Conservation (phyloP, 495 filamentous ascomycete species). For the Penicillium daleae region DNA sequence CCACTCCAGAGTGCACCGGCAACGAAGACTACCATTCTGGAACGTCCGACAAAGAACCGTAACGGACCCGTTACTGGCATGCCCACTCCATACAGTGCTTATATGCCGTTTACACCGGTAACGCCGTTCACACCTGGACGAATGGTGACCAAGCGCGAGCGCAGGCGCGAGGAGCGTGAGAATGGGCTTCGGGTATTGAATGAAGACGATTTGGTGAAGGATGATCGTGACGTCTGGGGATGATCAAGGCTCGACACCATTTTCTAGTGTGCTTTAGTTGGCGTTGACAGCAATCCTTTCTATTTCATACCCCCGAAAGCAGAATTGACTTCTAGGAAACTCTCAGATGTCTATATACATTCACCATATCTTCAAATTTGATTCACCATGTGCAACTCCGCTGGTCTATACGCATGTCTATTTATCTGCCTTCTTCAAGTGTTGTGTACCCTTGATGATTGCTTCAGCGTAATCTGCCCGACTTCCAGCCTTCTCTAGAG, state of each 20-base stretch:
- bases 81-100: conserved; percentile 83
- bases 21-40: conserved; percentile 80
- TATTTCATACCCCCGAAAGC: neutral
- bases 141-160: conserved; percentile 73
- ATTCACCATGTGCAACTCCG: neutral
- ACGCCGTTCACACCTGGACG: conserved; percentile 83
- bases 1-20: conserved; percentile 58
- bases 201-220: conserved; percentile 54
- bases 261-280: neutral
- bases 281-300: neutral
- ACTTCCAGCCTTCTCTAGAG: conserved; percentile 38
- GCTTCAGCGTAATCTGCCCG: conserved; percentile 32
- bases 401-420: conserved; percentile 6
- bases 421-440: conserved; percentile 26
- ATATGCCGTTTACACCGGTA: conserved; percentile 88
- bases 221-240: conserved; percentile 62
- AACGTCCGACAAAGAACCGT: conserved; percentile 60
- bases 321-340: neutral
- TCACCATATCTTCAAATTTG: conserved; percentile 15
- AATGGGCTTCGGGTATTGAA: conserved; percentile 46
- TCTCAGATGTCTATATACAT: conserved; percentile 13
- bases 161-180: conserved; percentile 57
- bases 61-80: conserved; percentile 72
- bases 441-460: conserved; percentile 28
- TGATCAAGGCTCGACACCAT: conserved; percentile 20